Base-by-base conservation (phyloP, 495 filamentous ascomycete species). In the Barbatosphaeria neglecta region DNA sequence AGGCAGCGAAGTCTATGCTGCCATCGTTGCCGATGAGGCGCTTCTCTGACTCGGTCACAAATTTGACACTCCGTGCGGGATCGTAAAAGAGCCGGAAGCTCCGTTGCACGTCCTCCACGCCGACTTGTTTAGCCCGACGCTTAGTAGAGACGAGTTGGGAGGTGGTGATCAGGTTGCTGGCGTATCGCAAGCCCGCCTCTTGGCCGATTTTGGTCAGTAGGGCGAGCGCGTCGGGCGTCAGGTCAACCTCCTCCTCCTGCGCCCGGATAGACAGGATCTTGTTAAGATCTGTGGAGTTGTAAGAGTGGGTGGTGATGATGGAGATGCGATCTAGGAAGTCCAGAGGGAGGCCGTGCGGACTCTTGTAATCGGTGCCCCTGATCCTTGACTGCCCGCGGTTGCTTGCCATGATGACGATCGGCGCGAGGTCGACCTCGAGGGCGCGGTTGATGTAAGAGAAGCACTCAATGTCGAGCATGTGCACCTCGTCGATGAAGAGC, bases 361-460 rank as follows among this genome's bases (percentile, higher is more conserved):
- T 87, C 47, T 78, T 82, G 66, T 95, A 92, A 54, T 82, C 87
- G 25, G 93, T 99, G 25, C 93, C 92, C 10, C 93, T 77, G 53
- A 99, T 95, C 41, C 80, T 77, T n/a, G 90, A 83, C 56, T 89
- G 79, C 44, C 92, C 92, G 24, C 92, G 77, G 65, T 99, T 99
- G 74, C 85, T 92, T n/a, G 92, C 92, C 89, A 99, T 96, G 65
- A 99, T 97, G 62, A 99, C 90, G 57, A 99, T 92, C 25, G 92
- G 92, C 1, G 90, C 87, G 16, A 99, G 75, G 51, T 95, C 89
- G 19, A 83, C 84, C 62, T 99, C 92, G 19, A 97, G 74, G 5
- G 92, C 92, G 22, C 93, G 85, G 73, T 99, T 99, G 73, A 99
- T 83, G 72, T 88, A 99, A 37, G 87, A 90, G 70, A 94, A 99